Evolutionary conservation across 352 stramenopile genomes (phyloP), one percentile per base, ranked within the genome.

Genomic region (Phytopythium oedochilum): DNA sequence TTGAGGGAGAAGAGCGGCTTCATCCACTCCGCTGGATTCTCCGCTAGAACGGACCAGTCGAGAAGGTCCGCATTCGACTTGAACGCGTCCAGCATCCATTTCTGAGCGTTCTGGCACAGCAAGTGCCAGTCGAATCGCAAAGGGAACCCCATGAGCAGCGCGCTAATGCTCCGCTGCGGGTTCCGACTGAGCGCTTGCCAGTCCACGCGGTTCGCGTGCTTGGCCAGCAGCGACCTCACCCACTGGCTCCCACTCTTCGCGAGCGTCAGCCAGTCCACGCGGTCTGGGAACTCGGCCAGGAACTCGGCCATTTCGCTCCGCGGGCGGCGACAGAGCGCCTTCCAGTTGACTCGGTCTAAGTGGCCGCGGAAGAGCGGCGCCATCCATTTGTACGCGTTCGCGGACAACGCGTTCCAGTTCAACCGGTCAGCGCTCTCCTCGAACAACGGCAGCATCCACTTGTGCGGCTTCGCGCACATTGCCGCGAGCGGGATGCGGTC

Each of bases 371-470:
- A 50, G 1, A 50, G 26, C 18, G 25, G 44, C 22, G 8, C 3
- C 22, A 50, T 35, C 25, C 25, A 36, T 17, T 9, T 10, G 8
- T 18, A 11, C 8, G 44, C 25, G 12, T 50, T 34, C 9, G 8
- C 22, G 3, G 44, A 50, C 12, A 50, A n/a, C 23, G 15, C 6
- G 2, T 38, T 35, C 23, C 44, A 50, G 14, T 50, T 26, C 22
- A 50, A 14, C 5, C 25, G 15, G 25, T 34, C 25, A 6, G 8
- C 25, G 15, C 36, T 32, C 25, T 22, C 7, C 18, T 34, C 9
- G 15, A 50, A 50, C 17, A 50, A 10, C 11, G 44, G 26, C 8
- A 50, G 25, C 44, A 50, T 50, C 44, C 44, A 50, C 15, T 50
- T 34, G 17, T 35, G 44, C 15, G 44, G 44, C 2, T 50, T 11